Percentiles rank a stretch among this genome's conserved stretches.
Evolutionary conservation across 2,329 filamentous ascomycete species (phyloP).

Genomic region (Hirsutella minnesotensis): DNA sequence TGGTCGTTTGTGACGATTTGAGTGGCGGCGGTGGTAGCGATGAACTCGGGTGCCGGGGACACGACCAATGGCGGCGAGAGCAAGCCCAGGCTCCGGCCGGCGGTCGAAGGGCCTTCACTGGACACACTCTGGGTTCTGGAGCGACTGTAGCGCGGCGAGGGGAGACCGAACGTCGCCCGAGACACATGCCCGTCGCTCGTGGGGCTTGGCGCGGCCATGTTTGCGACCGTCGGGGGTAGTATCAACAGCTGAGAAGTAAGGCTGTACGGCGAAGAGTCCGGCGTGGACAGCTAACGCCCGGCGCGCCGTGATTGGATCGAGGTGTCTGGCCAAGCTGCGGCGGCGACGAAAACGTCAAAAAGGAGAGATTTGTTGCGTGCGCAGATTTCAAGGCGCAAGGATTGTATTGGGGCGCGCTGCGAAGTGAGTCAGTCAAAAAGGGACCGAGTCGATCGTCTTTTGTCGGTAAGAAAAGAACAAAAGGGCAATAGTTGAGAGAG

Average conservation of each 20-base stretch:
- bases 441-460: not conserved
- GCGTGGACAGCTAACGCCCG: not conserved
- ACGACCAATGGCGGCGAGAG: constrained; percentile 54
- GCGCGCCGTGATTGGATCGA: not conserved
- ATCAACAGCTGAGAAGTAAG: not conserved
- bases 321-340: not conserved
- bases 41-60: constrained; percentile 72
- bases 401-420: not conserved
- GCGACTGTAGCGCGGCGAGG: constrained; percentile 22
- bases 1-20: constrained; percentile 87
- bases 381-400: not conserved
- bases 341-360: not conserved
- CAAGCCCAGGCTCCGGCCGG: constrained; percentile 40
- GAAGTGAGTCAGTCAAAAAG: not conserved
- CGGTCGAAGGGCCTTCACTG: constrained; percentile 56
- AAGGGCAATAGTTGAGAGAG: not conserved
- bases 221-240: not conserved
- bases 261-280: not conserved
- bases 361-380: not conserved
- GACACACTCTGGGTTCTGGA: constrained; percentile 54
- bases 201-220: constrained; percentile 14
- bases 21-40: constrained; percentile 76
- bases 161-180: constrained; percentile 20
- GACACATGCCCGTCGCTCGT: constrained; percentile 16
- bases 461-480: not conserved